Conservation (phyloP, 164 flowering plant genomes). For the Litsea cubeba region DNA sequence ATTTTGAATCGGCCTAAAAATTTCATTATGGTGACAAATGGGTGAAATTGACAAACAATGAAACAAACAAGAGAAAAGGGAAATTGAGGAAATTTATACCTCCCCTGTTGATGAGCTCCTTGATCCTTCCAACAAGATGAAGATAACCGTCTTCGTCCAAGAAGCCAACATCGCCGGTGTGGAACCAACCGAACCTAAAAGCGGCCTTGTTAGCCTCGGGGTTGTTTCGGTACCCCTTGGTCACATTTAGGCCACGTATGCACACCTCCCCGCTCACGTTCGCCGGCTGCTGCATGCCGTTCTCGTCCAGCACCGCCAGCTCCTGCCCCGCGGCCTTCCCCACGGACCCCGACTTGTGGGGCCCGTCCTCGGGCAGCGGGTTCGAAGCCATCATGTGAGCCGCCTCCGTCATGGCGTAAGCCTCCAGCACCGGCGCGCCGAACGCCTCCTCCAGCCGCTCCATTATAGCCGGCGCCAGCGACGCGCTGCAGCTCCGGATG, state of each 20-base stretch:
- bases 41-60: too few species aligned
- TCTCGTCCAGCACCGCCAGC: constrained; percentile 67
- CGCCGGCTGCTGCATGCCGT: constrained; percentile 41
- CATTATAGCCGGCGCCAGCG: constrained; percentile 68
- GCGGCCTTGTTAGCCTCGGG: constrained; percentile 75
- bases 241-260: constrained; percentile 79
- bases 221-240: constrained; percentile 82
- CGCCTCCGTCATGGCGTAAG: constrained; percentile 89
- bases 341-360: constrained; percentile 81
- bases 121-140: constrained; percentile 89
- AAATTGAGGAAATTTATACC: constrained; percentile 31
- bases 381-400: constrained; percentile 68
- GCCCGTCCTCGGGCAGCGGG: constrained; percentile 71
- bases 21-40: too few species aligned
- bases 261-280: constrained; percentile 77
- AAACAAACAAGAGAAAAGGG: not conserved
- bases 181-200: constrained; percentile 85
- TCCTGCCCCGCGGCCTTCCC: constrained; percentile 88
- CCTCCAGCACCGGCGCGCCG: constrained; percentile 84
- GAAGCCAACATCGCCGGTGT: constrained; percentile 84
- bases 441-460: constrained; percentile 71
- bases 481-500: constrained; percentile 87
- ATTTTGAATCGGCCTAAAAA: too few species aligned
- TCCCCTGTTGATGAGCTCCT: constrained; percentile 98
- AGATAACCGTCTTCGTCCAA: constrained; percentile 80